phyloP scores from a whole-genome alignment of 2,329 filamentous ascomycete genomes.

The Colletotrichum cuscutae region DNA sequence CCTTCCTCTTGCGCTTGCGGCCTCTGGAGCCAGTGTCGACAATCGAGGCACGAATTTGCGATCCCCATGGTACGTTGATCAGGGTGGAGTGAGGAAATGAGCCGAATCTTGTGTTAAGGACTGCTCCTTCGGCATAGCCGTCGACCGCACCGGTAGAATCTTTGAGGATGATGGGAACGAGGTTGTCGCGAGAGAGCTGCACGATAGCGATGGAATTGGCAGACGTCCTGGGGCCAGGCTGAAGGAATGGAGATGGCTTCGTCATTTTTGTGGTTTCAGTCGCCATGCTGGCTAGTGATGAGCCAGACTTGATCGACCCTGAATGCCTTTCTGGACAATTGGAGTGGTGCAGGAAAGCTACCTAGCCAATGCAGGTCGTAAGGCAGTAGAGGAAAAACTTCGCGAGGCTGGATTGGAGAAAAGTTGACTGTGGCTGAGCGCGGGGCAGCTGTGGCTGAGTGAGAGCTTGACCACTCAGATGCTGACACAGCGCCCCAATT shows the following conservation, averaged over 20 bases:
- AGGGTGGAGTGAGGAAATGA: slow-evolving; percentile 86
- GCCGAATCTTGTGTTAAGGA: slow-evolving; percentile 93
- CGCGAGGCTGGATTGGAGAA: slow-evolving; percentile 21
- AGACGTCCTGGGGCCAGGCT: slow-evolving; percentile 71
- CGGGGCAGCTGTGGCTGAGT: slow-evolving; percentile 20
- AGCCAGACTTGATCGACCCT: neutral
- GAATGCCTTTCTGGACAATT: neutral
- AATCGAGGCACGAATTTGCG: slow-evolving; percentile 87
- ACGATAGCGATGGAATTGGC: slow-evolving; percentile 81
- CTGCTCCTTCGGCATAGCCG: slow-evolving; percentile 80
- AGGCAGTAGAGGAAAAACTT: slow-evolving; percentile 4
- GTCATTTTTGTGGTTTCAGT: slow-evolving; percentile 43
- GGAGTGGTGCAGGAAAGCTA: neutral
- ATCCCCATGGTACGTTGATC: slow-evolving; percentile 86
- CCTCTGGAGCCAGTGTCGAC: slow-evolving; percentile 94
- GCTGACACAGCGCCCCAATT: neutral
- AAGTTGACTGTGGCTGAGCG: slow-evolving; percentile 22
- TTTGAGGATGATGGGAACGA: slow-evolving; percentile 79
- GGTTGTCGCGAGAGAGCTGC: slow-evolving; percentile 87
- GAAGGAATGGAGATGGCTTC: slow-evolving; percentile 80
- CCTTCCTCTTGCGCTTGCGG: slow-evolving; percentile 69
- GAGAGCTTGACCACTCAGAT: neutral
- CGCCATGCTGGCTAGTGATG: neutral
- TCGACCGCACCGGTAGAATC: slow-evolving; percentile 70
- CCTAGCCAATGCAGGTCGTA: neutral